Percentiles rank a stretch among this genome's conserved stretches.
Evolutionary conservation across 2,329 filamentous ascomycete species (phyloP).

Genomic region (Curvularia spicifera): DNA sequence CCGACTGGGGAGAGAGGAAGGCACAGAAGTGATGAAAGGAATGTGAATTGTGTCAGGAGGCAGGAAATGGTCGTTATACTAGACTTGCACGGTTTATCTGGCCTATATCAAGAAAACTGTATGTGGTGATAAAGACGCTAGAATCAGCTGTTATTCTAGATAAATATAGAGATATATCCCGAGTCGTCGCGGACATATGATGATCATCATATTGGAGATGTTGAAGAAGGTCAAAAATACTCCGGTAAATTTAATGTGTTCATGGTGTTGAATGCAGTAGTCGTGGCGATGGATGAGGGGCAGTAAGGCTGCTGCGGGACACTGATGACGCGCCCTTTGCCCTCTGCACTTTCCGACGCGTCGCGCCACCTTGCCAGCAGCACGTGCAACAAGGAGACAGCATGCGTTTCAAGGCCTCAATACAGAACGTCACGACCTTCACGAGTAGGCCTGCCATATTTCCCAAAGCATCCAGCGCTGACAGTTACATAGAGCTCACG

Average conservation of each 20-base stretch:
- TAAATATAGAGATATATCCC: too few species aligned
- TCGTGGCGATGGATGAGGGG: neutral
- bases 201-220: too few species aligned
- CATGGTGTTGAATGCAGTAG: neutral
- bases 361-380: slow-evolving; percentile 28
- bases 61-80: slow-evolving; percentile 55
- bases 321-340: slow-evolving; percentile 16
- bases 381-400: slow-evolving; percentile 18
- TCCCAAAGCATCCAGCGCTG: neutral
- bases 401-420: slow-evolving; percentile 62
- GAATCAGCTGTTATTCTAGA: too few species aligned
- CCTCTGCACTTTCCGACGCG: slow-evolving; percentile 23
- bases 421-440: slow-evolving; percentile 60
- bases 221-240: too few species aligned
- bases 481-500: slow-evolving; percentile 59
- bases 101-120: too few species aligned
- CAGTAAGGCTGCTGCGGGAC: neutral
- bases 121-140: too few species aligned
- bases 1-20: neutral
- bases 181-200: too few species aligned
- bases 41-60: slow-evolving; percentile 40
- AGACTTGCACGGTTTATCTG: slow-evolving; percentile 45
- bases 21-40: neutral
- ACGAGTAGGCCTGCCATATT: slow-evolving; percentile 52
- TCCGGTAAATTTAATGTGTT: neutral